Percentiles rank a stretch among this genome's conserved stretches.
phyloP scores from a whole-genome alignment of 2,329 filamentous ascomycete genomes.

The Beauveria varroae region DNA sequence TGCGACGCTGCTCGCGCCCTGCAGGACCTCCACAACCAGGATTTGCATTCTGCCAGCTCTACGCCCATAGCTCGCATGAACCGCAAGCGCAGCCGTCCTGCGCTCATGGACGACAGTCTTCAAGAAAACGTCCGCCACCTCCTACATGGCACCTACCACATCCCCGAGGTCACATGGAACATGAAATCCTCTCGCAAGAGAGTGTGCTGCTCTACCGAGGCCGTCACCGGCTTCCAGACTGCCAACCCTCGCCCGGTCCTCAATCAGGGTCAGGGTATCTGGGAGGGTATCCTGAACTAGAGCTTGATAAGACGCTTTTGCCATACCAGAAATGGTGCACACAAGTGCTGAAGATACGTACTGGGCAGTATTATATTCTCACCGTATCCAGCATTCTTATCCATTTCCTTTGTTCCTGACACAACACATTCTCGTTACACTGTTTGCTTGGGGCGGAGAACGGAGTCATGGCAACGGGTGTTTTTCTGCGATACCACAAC shows the following conservation, averaged over 20 bases:
- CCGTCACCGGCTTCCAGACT: conserved; percentile 38
- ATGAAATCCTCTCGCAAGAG: conserved; percentile 52
- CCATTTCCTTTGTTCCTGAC: conserved; percentile 17
- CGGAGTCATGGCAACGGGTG: conserved; percentile 10
- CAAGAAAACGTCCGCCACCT: conserved; percentile 63
- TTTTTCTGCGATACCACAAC: conserved; percentile 9
- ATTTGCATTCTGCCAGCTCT: conserved; percentile 32
- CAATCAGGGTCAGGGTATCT: conserved; percentile 58
- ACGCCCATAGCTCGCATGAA: conserved; percentile 26
- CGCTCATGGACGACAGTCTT: conserved; percentile 50
- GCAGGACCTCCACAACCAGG: conserved; percentile 50
- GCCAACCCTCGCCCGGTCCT: conserved; percentile 41
- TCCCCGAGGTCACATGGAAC: conserved; percentile 25
- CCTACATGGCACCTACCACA: conserved; percentile 34
- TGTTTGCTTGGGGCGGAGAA: conserved; percentile 9
- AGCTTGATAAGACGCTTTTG: neutral
- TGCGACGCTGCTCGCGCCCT: conserved; percentile 50
- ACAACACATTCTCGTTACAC: conserved; percentile 8
- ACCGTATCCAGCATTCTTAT: conserved; percentile 2
- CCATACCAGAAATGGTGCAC: conserved; percentile 8
- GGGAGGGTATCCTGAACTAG: conserved; percentile 56
- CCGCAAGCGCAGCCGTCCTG: conserved; percentile 52
- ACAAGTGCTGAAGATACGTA: conserved; percentile 8
- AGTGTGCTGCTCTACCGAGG: conserved; percentile 58
- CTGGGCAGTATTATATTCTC: conserved; percentile 10